A percentile compares a stretch with the other conserved stretches of the same genome.
Evolutionary conservation across 192 early-diverging fungal species (phyloP).

Genomic region (Piromyces sp.): DNA sequence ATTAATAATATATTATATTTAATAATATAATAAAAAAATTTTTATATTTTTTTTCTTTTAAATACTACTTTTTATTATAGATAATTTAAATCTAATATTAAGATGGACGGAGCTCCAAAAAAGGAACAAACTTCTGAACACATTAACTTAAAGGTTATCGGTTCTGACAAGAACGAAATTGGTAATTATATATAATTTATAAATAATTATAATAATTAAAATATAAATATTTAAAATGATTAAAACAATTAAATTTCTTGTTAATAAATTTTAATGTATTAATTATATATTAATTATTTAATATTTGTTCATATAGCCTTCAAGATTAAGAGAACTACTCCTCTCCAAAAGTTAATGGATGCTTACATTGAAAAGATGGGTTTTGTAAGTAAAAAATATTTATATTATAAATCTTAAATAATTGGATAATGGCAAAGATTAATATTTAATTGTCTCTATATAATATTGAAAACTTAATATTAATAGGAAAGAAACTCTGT

Average conservation of each 20-base stretch:
- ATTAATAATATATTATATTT: no score
- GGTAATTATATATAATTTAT: slow-evolving; percentile 35
- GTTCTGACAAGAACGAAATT: slow-evolving; percentile 28
- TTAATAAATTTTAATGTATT: background rate
- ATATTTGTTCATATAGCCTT: slow-evolving; percentile 47
- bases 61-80: no score
- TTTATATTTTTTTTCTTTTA: background rate
- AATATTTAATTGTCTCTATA: no score
- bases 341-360: slow-evolving; percentile 82
- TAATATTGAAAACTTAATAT: no score
- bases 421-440: no score
- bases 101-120: background rate
- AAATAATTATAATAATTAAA: background rate
- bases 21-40: no score
- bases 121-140: slow-evolving; percentile 31
- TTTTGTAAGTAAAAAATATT: slow-evolving; percentile 12
- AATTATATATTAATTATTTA: background rate
- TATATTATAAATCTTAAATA: no score
- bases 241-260: no score
- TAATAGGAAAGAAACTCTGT: slow-evolving; percentile 48
- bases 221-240: no score
- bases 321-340: slow-evolving; percentile 88
- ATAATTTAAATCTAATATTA: background rate
- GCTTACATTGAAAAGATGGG: slow-evolving; percentile 81
- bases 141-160: slow-evolving; percentile 82